Evolutionary conservation across 2,329 filamentous ascomycete genomes (phyloP).

Genomic region (Aspergillus versicolor): DNA sequence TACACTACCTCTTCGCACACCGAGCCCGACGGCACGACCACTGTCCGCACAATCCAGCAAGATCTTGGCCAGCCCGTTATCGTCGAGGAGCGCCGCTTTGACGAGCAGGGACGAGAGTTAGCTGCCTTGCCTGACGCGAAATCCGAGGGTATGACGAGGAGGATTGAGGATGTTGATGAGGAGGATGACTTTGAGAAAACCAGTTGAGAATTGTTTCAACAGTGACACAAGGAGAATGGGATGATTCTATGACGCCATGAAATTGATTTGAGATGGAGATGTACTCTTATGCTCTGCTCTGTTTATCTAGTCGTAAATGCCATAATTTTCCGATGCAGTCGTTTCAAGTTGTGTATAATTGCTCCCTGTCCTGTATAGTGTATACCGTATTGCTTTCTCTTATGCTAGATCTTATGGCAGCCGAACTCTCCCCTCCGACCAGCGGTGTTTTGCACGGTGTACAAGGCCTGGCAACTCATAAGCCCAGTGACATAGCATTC

Average conservation of each 20-base stretch:
- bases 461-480: constrained; percentile 49
- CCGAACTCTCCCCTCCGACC: constrained; percentile 31
- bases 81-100: constrained; percentile 35
- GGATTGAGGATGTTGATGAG: constrained; percentile 31
- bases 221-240: background rate
- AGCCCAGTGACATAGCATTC: constrained; percentile 74
- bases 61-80: constrained; percentile 34
- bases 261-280: background rate
- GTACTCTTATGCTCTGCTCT: background rate
- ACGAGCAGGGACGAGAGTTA: constrained; percentile 33
- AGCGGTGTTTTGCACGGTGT: constrained; percentile 25
- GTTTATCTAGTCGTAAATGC: background rate
- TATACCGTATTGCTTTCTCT: background rate
- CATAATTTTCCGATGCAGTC: background rate
- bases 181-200: constrained; percentile 6
- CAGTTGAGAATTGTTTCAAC: background rate
- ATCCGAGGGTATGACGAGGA: constrained; percentile 22
- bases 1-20: constrained; percentile 34
- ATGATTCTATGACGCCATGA: background rate
- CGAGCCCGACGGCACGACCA: constrained; percentile 31
- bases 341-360: background rate
- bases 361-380: background rate
- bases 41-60: constrained; percentile 34
- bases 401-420: background rate
- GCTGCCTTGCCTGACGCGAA: constrained; percentile 15